A percentile compares a stretch with the other conserved stretches of the same genome.
These are phyloP conservation scores for Moesziomyces globuligerus DNA, from an alignment of 1,284 basidiomycete genomes.

Conservation along the genomic window DNA sequence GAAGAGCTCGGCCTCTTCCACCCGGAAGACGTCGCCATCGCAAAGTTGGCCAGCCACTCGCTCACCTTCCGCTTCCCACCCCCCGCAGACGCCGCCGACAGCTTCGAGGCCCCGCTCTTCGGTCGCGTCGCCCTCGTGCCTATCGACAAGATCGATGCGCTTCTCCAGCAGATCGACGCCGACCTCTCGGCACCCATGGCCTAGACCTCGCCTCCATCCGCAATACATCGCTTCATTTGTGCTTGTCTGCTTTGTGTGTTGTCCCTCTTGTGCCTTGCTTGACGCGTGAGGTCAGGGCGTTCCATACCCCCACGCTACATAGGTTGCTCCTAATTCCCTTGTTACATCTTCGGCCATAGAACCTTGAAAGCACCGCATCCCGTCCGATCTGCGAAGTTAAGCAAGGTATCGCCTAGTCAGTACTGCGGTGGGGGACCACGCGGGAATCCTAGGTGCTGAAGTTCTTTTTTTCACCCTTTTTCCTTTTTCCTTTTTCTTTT, in stretches of 20 bases:
- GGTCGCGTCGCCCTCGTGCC: constrained; percentile 58
- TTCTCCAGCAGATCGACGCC: constrained; percentile 33
- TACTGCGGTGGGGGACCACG: constrained; percentile 85
- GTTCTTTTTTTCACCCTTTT: constrained; percentile 71
- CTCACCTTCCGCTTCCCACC: constrained; percentile 64
- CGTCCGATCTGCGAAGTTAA: constrained; percentile 83
- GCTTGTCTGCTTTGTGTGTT: no score
- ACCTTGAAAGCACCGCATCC: constrained; percentile 82
- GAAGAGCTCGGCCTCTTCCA: constrained; percentile 62
- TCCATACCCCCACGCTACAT: no score
- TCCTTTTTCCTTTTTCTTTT: no score
- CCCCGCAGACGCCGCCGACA: constrained; percentile 57
- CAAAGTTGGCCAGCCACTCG: constrained; percentile 49
- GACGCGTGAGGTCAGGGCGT: no score
- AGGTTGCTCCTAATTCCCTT: no score
- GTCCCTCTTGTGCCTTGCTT: no score
- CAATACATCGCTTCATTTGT: no score
- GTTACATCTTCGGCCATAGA: constrained; percentile 80
- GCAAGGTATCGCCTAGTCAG: constrained; percentile 81
- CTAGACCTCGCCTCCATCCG: constrained; percentile 5
- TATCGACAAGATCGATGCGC: constrained; percentile 36
- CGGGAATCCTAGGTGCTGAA: constrained; percentile 83
- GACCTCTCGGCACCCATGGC: constrained; percentile 31
- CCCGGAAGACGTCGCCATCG: constrained; percentile 61
- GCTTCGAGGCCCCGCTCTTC: constrained; percentile 62